Percentiles rank a stretch among this genome's conserved stretches.
Conservation (phyloP, 305 asterid species). For the Ajuga reptans region DNA sequence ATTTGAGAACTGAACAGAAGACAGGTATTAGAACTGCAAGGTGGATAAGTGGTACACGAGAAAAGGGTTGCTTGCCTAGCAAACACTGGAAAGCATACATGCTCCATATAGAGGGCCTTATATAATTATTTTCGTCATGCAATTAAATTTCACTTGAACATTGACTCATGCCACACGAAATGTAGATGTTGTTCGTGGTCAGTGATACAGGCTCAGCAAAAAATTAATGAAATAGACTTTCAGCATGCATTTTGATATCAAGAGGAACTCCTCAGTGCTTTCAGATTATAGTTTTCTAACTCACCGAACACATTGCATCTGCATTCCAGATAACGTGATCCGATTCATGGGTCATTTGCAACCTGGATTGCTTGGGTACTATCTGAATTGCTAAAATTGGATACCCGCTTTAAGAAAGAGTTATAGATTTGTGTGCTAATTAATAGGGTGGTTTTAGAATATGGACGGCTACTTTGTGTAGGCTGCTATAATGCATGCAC, state of each 20-base stretch:
- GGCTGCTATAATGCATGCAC: too few species aligned
- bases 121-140: not conserved
- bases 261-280: not conserved
- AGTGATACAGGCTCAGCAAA: not conserved
- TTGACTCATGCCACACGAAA: not conserved
- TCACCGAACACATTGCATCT: not conserved
- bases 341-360: not conserved
- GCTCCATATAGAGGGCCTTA: constrained; percentile 3
- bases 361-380: not conserved
- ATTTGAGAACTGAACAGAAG: constrained; percentile 67
- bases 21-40: constrained; percentile 25
- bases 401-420: not conserved
- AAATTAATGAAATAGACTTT: not conserved
- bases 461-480: not conserved
- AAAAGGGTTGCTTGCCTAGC: constrained; percentile 17
- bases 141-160: not conserved
- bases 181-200: not conserved
- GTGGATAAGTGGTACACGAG: constrained; percentile 2
- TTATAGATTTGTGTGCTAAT: not conserved
- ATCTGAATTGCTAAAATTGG: not conserved
- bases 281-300: not conserved
- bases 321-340: not conserved
- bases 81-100: constrained; percentile 14
- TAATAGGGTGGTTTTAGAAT: not conserved
- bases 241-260: not conserved